Percentiles rank a stretch among this genome's conserved stretches.
Conservation (phyloP, 257 asterid genomes). For the Anisodus tanguticus region DNA sequence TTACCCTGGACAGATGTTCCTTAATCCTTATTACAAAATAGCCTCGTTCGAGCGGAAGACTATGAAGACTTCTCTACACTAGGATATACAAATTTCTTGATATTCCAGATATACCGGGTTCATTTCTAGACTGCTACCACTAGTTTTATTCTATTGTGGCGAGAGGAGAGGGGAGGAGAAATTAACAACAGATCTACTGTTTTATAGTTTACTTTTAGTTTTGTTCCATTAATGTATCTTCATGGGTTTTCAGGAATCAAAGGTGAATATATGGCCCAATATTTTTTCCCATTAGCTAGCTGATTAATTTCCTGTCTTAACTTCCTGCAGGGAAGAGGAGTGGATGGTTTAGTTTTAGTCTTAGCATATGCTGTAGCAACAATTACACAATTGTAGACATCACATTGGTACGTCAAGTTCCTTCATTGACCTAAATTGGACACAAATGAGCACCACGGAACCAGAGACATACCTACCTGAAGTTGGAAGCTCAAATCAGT, state of each 20-base stretch:
- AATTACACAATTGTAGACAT: background rate
- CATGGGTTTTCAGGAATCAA: background rate
- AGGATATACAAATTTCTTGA: background rate
- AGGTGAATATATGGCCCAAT: background rate
- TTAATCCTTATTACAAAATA: background rate
- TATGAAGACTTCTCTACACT: background rate
- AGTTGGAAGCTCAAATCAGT: conserved; percentile 42
- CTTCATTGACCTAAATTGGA: background rate
- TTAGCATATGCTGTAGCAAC: background rate
- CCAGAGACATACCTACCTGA: background rate
- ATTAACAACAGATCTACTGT: background rate
- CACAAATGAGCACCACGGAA: conserved; percentile 6
- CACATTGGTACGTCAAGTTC: background rate
- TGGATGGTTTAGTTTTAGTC: background rate
- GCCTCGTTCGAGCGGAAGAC: background rate
- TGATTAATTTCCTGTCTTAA: background rate
- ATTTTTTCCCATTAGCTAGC: too few species aligned
- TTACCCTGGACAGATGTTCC: background rate
- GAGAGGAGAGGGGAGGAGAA: background rate
- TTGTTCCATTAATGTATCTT: background rate
- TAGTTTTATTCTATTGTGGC: background rate
- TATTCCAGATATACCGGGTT: background rate
- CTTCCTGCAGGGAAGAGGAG: conserved; percentile 20
- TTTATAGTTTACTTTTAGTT: background rate
- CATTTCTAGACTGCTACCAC: background rate